A percentile compares a stretch with the other conserved stretches of the same genome.
Evolutionary conservation across 352 stramenopile species (phyloP).

Genomic region (Aphanomyces astaci): DNA sequence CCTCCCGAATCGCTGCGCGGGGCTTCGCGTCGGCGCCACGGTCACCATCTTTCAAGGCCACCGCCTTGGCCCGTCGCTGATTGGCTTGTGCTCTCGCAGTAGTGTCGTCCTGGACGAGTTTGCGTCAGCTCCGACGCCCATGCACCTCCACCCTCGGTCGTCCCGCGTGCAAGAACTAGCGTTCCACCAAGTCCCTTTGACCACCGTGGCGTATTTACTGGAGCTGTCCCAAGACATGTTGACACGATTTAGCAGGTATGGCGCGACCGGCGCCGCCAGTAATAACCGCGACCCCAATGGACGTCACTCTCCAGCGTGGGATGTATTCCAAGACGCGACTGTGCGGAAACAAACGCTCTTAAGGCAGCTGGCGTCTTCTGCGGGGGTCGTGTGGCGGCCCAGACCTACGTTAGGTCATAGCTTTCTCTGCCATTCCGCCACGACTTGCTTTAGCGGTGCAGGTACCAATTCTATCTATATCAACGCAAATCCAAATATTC

Average conservation of each 20-base stretch:
- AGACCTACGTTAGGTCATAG: neutral
- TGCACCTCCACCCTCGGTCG: neutral
- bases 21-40: conserved; percentile 7
- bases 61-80: neutral
- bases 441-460: conserved; percentile 10
- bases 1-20: neutral
- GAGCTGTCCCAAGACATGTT: neutral
- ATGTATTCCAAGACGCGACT: neutral
- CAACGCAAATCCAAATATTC: too few species aligned
- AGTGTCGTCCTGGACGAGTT: conserved; percentile 2
- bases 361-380: neutral
- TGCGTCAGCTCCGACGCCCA: neutral
- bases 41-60: conserved; percentile 18
- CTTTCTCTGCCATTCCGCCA: conserved; percentile 4
- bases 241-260: conserved; percentile 11
- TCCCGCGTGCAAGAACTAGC: neutral
- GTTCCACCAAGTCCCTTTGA: conserved; percentile 12
- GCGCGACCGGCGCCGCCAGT: too few species aligned
- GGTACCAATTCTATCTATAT: too few species aligned
- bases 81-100: conserved; percentile 22
- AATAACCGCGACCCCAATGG: neutral
- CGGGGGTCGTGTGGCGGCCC: neutral
- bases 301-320: neutral
- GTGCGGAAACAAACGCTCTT: conserved; percentile 2
- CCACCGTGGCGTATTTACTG: neutral